These are phyloP conservation scores for Penicillium frequentans DNA, from an alignment of 2,329 filamentous ascomycete species.

Conservation along the genomic window DNA sequence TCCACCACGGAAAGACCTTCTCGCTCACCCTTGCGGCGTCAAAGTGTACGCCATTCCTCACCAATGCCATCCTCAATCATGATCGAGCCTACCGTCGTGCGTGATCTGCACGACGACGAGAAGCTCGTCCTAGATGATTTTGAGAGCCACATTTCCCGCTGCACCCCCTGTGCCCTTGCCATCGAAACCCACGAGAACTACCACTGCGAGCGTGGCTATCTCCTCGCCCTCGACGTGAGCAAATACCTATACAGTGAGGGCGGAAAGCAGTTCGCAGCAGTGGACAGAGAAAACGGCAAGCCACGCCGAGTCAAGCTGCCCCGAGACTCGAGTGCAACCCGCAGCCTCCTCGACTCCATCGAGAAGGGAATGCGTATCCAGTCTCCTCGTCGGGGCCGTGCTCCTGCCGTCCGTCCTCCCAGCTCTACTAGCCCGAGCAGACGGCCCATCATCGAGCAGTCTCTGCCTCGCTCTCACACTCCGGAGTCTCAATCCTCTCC, in stretches of 20 bases:
- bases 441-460: constrained; percentile 9
- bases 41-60: constrained; percentile 22
- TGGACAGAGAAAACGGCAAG: constrained; percentile 42
- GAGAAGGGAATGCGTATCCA: constrained; percentile 40
- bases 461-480: constrained; percentile 16
- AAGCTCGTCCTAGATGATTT: constrained; percentile 37
- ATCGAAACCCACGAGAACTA: constrained; percentile 25
- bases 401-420: constrained; percentile 14
- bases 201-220: constrained; percentile 38
- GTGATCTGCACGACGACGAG: constrained; percentile 38
- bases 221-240: constrained; percentile 34
- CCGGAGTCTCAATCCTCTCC: constrained; percentile 9
- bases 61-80: constrained; percentile 34
- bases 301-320: constrained; percentile 46
- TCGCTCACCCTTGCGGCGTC: constrained; percentile 16
- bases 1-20: constrained; percentile 21
- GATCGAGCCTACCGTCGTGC: constrained; percentile 28
- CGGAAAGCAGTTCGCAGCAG: constrained; percentile 41
- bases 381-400: constrained; percentile 12
- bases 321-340: constrained; percentile 32
- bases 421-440: constrained; percentile 26
- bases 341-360: constrained; percentile 43
- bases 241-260: constrained; percentile 39
- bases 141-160: constrained; percentile 38
- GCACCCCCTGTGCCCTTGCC: constrained; percentile 32